phyloP scores from a whole-genome alignment of 2,329 filamentous ascomycete genomes.

The Magnaporthiopsis incrustans region DNA sequence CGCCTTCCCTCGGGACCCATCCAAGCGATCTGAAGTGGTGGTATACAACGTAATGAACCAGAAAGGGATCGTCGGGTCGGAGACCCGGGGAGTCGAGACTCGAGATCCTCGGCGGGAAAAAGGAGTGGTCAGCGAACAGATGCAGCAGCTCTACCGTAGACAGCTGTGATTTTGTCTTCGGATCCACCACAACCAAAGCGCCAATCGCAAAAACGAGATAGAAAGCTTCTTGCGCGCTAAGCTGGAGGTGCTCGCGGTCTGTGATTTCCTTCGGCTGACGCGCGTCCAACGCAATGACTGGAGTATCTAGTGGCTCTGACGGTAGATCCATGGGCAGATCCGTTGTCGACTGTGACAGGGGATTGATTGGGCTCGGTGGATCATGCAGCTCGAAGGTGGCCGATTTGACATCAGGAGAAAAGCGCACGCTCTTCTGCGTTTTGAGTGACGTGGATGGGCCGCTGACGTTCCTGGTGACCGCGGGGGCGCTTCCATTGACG shows the following conservation, averaged over 20 bases:
- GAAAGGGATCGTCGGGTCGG: conserved; percentile 66
- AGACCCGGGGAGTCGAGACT: conserved; percentile 16
- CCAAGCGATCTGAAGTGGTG: conserved; percentile 94
- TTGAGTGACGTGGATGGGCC: conserved; percentile 19
- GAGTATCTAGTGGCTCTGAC: not conserved
- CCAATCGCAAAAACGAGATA: conserved; percentile 81
- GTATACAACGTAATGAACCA: conserved; percentile 82
- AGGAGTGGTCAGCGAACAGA: conserved; percentile 61
- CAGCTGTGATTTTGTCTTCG: conserved; percentile 35
- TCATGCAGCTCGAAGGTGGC: conserved; percentile 49
- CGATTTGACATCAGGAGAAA: conserved; percentile 59
- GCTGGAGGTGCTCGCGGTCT: conserved; percentile 77
- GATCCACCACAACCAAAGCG: conserved; percentile 54
- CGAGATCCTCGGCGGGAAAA: conserved; percentile 50
- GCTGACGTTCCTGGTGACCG: not conserved
- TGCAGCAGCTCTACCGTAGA: conserved; percentile 50
- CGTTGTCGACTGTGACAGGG: not conserved
- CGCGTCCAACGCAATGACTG: not conserved
- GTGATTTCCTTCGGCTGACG: conserved; percentile 21
- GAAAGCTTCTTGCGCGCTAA: conserved; percentile 85
- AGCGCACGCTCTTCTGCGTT: conserved; percentile 58
- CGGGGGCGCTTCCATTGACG: not conserved
- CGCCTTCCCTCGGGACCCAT: conserved; percentile 86
- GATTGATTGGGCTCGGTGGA: conserved; percentile 36
- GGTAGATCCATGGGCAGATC: not conserved